Evolutionary conservation across 1,139 yeast genomes (phyloP), one percentile per base, ranked within the genome.

Genomic region (Hemisphaericaspora xylanilytica): DNA sequence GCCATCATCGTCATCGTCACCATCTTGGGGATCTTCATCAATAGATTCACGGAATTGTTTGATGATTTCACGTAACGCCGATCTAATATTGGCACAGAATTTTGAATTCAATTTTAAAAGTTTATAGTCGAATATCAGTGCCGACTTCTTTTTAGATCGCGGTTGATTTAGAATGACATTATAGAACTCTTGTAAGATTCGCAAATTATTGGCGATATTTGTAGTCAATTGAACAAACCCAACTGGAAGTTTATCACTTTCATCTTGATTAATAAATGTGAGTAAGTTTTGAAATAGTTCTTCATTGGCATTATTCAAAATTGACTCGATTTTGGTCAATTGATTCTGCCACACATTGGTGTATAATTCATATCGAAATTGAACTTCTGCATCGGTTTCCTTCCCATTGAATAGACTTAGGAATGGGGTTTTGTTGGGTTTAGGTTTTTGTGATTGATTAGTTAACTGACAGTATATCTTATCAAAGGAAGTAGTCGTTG

Each of bases 161-260:
- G n/a, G 22, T 20, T 10, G 31, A 10, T 33, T 33, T 22, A 39
- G 67, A 48, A 39, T 61, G 12, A 61, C 11, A 44, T 47, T 15
- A n/a, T 58, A 55, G 37, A 77, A 67, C 39, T 76, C 77, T 10
- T 62, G 59, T 18, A 78, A 51, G 15, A 79, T 68, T 22, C 76
- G 58, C 11, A 68, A 55, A 49, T 78, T 80, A 43, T 78, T 76
- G n/a, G 84, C 75, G 7, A 74, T 70, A 50, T 78, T 78, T 12
- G 85, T 67, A 12, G 81, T 78, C 38, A 80, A 62, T 42, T 70
- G 70, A 4, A 80, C 55, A 39, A 77, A 61, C 1, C 73, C 78
- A 2, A 75, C 63, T 3, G 63, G 63, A 7, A 76, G 46, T 41
- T 65, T 65, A 11, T 45, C 45, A 17, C 25, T 15, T 24, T 31